Evolutionary conservation across 129 eudicot species (phyloP).

Genomic region (Artemisia tridentata): DNA sequence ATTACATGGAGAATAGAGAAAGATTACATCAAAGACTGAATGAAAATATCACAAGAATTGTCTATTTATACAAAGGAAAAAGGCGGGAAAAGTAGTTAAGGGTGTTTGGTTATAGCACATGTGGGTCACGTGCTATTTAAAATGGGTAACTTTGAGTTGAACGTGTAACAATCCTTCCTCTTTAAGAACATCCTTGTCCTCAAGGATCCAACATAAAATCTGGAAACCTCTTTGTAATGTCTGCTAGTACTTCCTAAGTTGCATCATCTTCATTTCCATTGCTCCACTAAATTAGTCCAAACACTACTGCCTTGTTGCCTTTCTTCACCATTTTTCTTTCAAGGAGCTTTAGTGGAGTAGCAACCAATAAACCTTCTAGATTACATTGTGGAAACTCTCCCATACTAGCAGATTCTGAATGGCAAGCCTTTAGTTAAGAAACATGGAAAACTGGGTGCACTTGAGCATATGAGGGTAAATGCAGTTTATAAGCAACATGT

Average conservation of each 20-base stretch:
- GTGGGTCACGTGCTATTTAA: too few species aligned
- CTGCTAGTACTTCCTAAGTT: neutral
- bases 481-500: neutral
- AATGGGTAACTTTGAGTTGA: too few species aligned
- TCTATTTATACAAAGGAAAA: too few species aligned
- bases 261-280: neutral
- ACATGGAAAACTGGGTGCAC: neutral
- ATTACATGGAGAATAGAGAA: too few species aligned
- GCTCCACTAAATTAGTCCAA: neutral
- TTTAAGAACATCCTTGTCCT: neutral
- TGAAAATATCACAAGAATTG: too few species aligned
- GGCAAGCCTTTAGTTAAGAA: neutral
- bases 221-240: neutral
- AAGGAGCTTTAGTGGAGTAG: too few species aligned
- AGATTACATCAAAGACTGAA: too few species aligned
- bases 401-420: too few species aligned
- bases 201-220: neutral
- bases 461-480: neutral
- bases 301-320: neutral
- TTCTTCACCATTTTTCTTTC: neutral
- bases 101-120: too few species aligned
- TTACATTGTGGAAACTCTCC: too few species aligned
- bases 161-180: neutral
- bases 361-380: neutral
- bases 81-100: too few species aligned